Evolutionary conservation across 768 basidiomycete species (phyloP), one percentile per base, ranked within the genome.

Genomic region (Bullera alba): DNA sequence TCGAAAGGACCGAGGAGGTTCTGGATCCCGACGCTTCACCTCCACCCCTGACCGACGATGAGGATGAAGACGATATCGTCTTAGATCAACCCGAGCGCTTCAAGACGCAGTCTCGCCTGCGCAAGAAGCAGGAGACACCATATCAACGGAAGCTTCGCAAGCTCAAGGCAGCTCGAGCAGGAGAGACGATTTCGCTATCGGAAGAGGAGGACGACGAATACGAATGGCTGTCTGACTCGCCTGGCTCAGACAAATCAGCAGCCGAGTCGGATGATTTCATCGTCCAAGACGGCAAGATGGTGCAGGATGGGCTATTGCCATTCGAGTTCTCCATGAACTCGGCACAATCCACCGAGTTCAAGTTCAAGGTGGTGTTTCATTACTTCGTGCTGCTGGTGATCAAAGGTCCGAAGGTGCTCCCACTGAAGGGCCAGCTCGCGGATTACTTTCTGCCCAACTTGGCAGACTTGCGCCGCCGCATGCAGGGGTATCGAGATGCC

Each of bases 341-440:
- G 14, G 76, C 76, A 29, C 78, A 79, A n/a, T 75, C 80, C 42
- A 77, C 85, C 22, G 83, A 85, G 65, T 76, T 77, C 45, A 80
- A 84, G 60, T 93, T 87, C 73, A 89, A 86, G 70, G 83, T 85
- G 32, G 77, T 90, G 37, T 89, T 87, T 58, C 89, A 93, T 64
- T 79, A 90, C 25, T 86, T 90, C 56, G 85, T 90, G 12, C 83
- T 90, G 58, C 74, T 92, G 35, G 84, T 85, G 30, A 82, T 86
- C 26, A 49, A 72, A 65, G 42, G 68, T 2, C 52, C 59, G 2
- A 42, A 46, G 2, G 51, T 56, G 16, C 42, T 63, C n/a, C 67
- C 63, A 4, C 46, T 69, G 6, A 37, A 29, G 5, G 49, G 59
- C 25, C 52, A 61, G 25, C 26, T 57, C 0, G 48, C 52, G 14